Conservation (phyloP, 2,329 filamentous ascomycete species). For the Myrmaecium sp. region DNA sequence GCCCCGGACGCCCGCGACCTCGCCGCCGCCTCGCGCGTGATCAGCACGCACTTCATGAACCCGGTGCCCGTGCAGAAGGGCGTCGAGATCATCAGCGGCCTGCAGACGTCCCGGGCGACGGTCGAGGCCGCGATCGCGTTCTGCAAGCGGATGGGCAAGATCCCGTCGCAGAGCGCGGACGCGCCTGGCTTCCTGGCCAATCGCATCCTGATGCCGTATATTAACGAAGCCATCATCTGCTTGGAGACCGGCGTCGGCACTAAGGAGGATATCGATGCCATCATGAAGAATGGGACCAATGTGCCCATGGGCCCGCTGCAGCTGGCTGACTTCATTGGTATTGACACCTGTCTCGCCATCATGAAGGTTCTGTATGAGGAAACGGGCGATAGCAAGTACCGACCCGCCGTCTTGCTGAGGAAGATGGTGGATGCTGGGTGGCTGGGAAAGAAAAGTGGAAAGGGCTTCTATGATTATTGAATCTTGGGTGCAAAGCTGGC, state of each 20-base stretch:
- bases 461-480: constrained; percentile 85
- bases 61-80: constrained; percentile 93
- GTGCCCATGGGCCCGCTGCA: constrained; percentile 95
- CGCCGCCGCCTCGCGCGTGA: constrained; percentile 67
- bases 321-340: constrained; percentile 88
- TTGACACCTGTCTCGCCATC: constrained; percentile 91
- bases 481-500: no score
- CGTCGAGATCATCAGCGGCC: constrained; percentile 88
- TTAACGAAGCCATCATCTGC: constrained; percentile 95
- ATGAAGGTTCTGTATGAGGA: constrained; percentile 90
- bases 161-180: constrained; percentile 74
- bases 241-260: constrained; percentile 81
- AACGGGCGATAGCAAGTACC: constrained; percentile 90
- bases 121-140: constrained; percentile 70
- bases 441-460: constrained; percentile 93
- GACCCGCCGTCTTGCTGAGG: constrained; percentile 67
- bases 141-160: constrained; percentile 83
- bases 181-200: constrained; percentile 91
- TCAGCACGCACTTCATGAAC: constrained; percentile 99
- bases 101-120: constrained; percentile 76
- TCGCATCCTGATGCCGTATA: constrained; percentile 95
- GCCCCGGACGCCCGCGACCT: constrained; percentile 63
- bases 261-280: constrained; percentile 83
- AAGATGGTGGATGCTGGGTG: constrained; percentile 98
- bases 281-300: constrained; percentile 99